These are phyloP conservation scores for Teratosphaeria nubilosa DNA, from an alignment of 2,329 filamentous ascomycete genomes.

Conservation along the genomic window DNA sequence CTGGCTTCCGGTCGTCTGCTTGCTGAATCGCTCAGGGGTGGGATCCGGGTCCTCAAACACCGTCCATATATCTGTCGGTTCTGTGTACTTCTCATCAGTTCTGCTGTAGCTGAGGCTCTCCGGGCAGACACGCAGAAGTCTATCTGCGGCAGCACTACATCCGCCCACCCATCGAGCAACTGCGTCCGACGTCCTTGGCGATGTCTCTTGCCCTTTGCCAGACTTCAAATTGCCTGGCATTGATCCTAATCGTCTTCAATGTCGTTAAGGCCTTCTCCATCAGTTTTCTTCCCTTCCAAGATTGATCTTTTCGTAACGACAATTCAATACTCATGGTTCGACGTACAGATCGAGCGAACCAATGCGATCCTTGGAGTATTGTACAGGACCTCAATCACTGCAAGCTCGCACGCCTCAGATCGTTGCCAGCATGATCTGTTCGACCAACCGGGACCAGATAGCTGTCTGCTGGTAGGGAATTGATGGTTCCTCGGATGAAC, in stretches of 20 bases:
- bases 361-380: too few relatives aligned
- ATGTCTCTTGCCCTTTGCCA: neutral
- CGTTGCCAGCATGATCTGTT: too few relatives aligned
- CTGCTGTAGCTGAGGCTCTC: too few relatives aligned
- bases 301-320: neutral
- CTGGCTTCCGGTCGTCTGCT: neutral
- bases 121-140: neutral
- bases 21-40: neutral
- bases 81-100: too few relatives aligned
- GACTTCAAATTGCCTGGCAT: neutral
- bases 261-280: too few relatives aligned
- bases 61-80: neutral
- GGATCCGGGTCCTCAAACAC: neutral
- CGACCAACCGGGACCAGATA: too few relatives aligned
- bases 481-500: too few relatives aligned
- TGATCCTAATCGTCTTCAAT: too few relatives aligned
- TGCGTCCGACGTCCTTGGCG: neutral
- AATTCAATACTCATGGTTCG: neutral
- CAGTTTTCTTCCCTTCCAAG: neutral
- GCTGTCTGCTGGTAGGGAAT: too few relatives aligned
- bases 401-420: too few relatives aligned
- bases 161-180: neutral
- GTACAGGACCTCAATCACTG: too few relatives aligned
- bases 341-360: neutral
- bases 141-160: neutral